Conservation (phyloP, 768 basidiomycete genomes). For the Lanmaoa pseudosensibilis region DNA sequence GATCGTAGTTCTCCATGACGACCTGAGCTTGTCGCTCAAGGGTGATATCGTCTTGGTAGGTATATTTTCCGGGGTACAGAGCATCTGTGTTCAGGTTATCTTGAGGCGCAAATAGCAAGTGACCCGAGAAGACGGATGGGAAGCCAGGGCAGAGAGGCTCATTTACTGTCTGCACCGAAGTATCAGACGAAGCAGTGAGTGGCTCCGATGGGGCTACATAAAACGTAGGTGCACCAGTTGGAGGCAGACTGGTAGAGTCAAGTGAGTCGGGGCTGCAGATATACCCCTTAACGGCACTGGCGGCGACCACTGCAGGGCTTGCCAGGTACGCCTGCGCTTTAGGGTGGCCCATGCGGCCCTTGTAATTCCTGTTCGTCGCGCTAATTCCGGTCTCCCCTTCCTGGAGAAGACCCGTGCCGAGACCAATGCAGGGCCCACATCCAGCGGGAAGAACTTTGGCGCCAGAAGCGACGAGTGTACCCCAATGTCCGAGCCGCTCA, state of each 20-base stretch:
- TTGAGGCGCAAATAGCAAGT: slow-evolving; percentile 89
- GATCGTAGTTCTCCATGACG: slow-evolving; percentile 99
- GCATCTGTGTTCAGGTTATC: slow-evolving; percentile 99
- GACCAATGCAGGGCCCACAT: slow-evolving; percentile 97
- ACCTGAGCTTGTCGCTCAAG: slow-evolving; percentile 91
- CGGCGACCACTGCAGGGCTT: slow-evolving; percentile 95
- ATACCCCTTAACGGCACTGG: slow-evolving; percentile 89
- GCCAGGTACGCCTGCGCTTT: slow-evolving; percentile 95
- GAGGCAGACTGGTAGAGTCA: slow-evolving; percentile 52
- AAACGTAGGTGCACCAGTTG: slow-evolving; percentile 54
- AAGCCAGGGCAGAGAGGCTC: slow-evolving; percentile 82
- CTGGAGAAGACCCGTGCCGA: slow-evolving; percentile 88
- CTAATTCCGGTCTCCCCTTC: slow-evolving; percentile 96
- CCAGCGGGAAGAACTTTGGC: slow-evolving; percentile 93
- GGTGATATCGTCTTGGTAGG: slow-evolving; percentile 98
- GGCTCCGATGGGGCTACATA: slow-evolving; percentile 43
- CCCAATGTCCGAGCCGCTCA: slow-evolving; percentile 86
- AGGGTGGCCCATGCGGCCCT: slow-evolving; percentile 97
- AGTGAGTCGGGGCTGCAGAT: slow-evolving; percentile 81
- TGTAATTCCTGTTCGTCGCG: slow-evolving; percentile 98
- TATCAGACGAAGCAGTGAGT: slow-evolving; percentile 29
- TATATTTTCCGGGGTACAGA: slow-evolving; percentile 98
- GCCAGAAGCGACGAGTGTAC: slow-evolving; percentile 78
- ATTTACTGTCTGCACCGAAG: slow-evolving; percentile 28
- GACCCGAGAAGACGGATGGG: slow-evolving; percentile 79